These are phyloP conservation scores for Suhomyces ambrosiae DNA, from an alignment of 1,139 yeast species.

Conservation along the genomic window DNA sequence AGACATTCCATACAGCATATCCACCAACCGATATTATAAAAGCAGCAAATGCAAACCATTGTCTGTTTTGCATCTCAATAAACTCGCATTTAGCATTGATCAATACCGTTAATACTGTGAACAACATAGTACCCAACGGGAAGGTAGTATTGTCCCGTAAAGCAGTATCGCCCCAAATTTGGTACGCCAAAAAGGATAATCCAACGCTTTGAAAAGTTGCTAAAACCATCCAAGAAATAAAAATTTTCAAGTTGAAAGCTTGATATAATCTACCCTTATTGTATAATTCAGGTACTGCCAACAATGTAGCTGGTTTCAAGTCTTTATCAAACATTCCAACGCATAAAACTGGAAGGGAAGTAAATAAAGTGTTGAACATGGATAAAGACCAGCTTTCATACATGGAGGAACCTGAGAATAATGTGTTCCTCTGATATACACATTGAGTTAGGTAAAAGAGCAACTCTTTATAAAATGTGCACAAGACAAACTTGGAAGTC, in stretches of 20 bases:
- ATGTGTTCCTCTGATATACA: constrained; percentile 79
- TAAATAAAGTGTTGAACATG: constrained; percentile 94
- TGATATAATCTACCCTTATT: constrained; percentile 72
- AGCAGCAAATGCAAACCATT: constrained; percentile 70
- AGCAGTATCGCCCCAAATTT: constrained; percentile 69
- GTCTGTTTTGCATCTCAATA: constrained; percentile 81
- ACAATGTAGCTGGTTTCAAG: constrained; percentile 78
- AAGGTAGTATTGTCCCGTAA: constrained; percentile 72
- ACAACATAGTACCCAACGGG: constrained; percentile 78
- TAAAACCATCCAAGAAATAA: constrained; percentile 75
- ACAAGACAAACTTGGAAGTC: constrained; percentile 86
- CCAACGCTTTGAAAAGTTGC: constrained; percentile 77
- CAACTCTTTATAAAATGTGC: constrained; percentile 93
- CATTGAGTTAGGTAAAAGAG: constrained; percentile 87
- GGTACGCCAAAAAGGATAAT: constrained; percentile 66
- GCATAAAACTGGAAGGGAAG: constrained; percentile 87
- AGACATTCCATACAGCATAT: constrained; percentile 82
- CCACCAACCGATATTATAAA: constrained; percentile 79
- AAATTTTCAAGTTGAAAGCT: constrained; percentile 71
- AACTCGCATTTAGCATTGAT: constrained; percentile 80
- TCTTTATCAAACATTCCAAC: constrained; percentile 97
- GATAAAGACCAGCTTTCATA: constrained; percentile 96
- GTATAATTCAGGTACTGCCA: constrained; percentile 92
- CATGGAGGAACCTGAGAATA: constrained; percentile 90
- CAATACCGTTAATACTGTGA: constrained; percentile 67